phyloP scores from a whole-genome alignment of 495 filamentous ascomycete species.

The Cryomyces minteri region DNA sequence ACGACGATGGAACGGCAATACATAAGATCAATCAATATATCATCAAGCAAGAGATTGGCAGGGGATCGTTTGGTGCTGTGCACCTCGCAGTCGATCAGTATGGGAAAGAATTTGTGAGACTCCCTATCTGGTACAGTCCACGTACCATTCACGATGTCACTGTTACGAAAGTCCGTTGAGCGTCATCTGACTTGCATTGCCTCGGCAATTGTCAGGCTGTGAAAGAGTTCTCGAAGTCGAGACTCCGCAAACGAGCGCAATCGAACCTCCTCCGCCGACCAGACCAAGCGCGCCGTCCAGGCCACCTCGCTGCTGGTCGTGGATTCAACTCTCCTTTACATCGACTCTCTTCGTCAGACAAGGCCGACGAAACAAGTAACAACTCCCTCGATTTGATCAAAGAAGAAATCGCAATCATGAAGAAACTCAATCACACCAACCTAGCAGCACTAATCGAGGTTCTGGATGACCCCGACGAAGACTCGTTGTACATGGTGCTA shows the following conservation, averaged over 20 bases:
- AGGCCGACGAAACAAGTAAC: slow-evolving; percentile 31
- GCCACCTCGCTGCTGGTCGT: slow-evolving; percentile 29
- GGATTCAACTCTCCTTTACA: slow-evolving; percentile 48
- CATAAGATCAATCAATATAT: slow-evolving; percentile 87
- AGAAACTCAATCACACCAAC: slow-evolving; percentile 89
- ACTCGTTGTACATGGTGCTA: slow-evolving; percentile 94
- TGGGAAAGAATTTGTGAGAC: slow-evolving; percentile 78
- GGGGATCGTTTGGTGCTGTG: slow-evolving; percentile 88
- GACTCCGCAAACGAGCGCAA: slow-evolving; percentile 80
- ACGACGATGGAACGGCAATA: slow-evolving; percentile 59
- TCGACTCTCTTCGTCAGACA: slow-evolving; percentile 29
- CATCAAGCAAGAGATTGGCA: slow-evolving; percentile 88
- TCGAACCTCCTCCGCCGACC: slow-evolving; percentile 71
- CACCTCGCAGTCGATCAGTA: slow-evolving; percentile 82
- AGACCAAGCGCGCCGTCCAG: slow-evolving; percentile 31
- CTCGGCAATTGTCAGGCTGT: slow-evolving; percentile 42
- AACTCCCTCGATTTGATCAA: slow-evolving; percentile 80
- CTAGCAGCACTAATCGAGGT: slow-evolving; percentile 88
- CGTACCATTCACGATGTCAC: too few relatives aligned
- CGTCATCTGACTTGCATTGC: background rate
- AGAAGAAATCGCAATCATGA: slow-evolving; percentile 98
- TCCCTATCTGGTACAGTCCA: background rate
- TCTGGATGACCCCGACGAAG: slow-evolving; percentile 84
- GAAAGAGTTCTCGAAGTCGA: slow-evolving; percentile 92
- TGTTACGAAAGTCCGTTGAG: too few relatives aligned